These are phyloP conservation scores for Yamadazyma olivae DNA, from an alignment of 805 yeast species.

Conservation along the genomic window DNA sequence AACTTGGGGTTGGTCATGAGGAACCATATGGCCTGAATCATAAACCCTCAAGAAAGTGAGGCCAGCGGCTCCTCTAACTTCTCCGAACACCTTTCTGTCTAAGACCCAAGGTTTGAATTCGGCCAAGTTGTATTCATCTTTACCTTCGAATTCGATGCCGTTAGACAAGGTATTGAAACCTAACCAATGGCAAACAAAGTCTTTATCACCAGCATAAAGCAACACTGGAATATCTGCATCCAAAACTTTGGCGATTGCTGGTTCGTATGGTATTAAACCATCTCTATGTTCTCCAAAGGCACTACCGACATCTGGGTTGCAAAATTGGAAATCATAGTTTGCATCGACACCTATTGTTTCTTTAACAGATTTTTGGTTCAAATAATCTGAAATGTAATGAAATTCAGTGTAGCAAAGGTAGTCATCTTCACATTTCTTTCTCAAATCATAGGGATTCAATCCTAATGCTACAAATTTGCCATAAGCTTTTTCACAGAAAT, in stretches of 20 bases:
- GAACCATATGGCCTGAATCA: constrained; percentile 41
- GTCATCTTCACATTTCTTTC: constrained; percentile 9
- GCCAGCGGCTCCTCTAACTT: constrained; percentile 27
- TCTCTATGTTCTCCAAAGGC: constrained; percentile 51
- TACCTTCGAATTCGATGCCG: constrained; percentile 14
- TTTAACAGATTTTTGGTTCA: constrained; percentile 51
- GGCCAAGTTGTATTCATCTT: constrained; percentile 13
- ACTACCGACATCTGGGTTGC: constrained; percentile 41
- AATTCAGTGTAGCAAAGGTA: constrained; percentile 46
- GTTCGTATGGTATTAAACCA: constrained; percentile 61
- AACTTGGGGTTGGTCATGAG: constrained; percentile 33
- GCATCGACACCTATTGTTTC: constrained; percentile 50
- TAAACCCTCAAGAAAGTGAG: constrained; percentile 35
- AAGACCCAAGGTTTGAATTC: constrained; percentile 35
- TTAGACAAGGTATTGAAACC: constrained; percentile 66
- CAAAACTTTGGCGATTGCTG: constrained; percentile 41
- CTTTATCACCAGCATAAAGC: constrained; percentile 91
- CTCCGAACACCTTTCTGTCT: constrained; percentile 28
- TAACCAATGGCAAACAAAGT: constrained; percentile 87
- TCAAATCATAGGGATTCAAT: constrained; percentile 11
- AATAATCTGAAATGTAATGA: constrained; percentile 44
- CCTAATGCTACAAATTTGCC: constrained; percentile 1
- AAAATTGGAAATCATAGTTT: constrained; percentile 34
- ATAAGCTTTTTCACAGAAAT: constrained; percentile 8
- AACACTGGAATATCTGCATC: constrained; percentile 67